Base-by-base conservation (phyloP, 2,329 filamentous ascomycete genomes). In the Shiraia sp. region DNA sequence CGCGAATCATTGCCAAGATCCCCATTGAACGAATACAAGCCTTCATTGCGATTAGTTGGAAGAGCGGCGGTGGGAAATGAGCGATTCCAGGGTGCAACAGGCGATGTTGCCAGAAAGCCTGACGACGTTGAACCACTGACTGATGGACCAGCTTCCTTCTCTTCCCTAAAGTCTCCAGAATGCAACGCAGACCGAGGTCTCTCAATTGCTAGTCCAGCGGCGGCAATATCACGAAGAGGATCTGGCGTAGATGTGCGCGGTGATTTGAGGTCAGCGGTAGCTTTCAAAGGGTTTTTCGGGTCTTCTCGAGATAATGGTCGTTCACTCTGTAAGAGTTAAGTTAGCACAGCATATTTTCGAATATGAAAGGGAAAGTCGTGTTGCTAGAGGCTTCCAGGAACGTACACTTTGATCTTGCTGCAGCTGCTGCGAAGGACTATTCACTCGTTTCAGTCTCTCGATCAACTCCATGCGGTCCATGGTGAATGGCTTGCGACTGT, bases 401-500 rank as follows among this genome's bases (percentile, higher is more conserved):
- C 19, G 8, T 45, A 79, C 85, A 75, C 80, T 78, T 58, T 79
- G 78, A 63, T 45, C 19, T 22, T 22, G 39, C 17, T 60, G 80
- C n/a, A n/a, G n/a, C 27, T 85, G 75, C 88, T 88, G 93, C 4
- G 82, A 81, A 26, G 88, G 85, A 59, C 82, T 87, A 69, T 90
- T 84, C 23, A 83, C 83, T 66, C 81, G 82, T 73, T 96, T 96
- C 53, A 96, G 78, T 51, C 85, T 80, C 69, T 90, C 82, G 42
- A 97, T 96, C 57, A 96, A 75, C 68, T 91, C 86, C 42, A 83
- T 82, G 51, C 91, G 80, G 65, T 90, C 83, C 32, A 73, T 59
- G 29, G 51, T 46, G 12, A 51, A 41, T n/a, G 65, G 50, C 40
- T 53, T 62, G 31, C 46, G 47, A 17, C 41, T 49, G 26, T 58